Evolutionary conservation across 192 early-diverging fungal genomes (phyloP).

Genomic region (Backusella mclennaniae): DNA sequence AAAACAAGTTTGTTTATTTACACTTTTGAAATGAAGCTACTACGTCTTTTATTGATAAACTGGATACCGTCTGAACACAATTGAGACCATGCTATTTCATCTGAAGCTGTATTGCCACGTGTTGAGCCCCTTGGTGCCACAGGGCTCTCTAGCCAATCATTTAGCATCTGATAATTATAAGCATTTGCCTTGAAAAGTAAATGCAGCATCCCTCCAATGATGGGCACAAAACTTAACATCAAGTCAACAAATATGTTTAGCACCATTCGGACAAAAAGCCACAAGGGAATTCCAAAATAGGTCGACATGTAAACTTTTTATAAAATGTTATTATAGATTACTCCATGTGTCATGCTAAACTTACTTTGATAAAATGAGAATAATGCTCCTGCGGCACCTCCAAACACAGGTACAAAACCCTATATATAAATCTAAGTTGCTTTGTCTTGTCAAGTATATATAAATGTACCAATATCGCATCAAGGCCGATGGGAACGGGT

Average conservation of each 20-base stretch:
- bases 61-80: neutral
- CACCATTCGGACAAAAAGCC: conserved; percentile 14
- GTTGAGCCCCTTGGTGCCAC: neutral
- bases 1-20: neutral
- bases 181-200: conserved; percentile 21
- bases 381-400: conserved; percentile 10
- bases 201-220: conserved; percentile 7
- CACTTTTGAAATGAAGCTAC: neutral
- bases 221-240: conserved; percentile 12
- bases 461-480: neutral
- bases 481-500: conserved; percentile 17
- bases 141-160: conserved; percentile 12
- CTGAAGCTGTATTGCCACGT: neutral
- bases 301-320: conserved; percentile 21
- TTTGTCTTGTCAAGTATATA: too few relatives aligned
- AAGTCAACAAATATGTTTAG: conserved; percentile 17
- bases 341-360: neutral
- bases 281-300: conserved; percentile 16
- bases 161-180: conserved; percentile 19
- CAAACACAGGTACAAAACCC: conserved; percentile 18
- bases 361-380: conserved; percentile 21
- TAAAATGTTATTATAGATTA: neutral
- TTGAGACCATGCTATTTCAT: neutral
- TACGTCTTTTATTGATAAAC: neutral
- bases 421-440: neutral